A percentile compares a stretch with the other conserved stretches of the same genome.
Evolutionary conservation across 345 rosid species (phyloP).

Genomic region (Brassica incana): DNA sequence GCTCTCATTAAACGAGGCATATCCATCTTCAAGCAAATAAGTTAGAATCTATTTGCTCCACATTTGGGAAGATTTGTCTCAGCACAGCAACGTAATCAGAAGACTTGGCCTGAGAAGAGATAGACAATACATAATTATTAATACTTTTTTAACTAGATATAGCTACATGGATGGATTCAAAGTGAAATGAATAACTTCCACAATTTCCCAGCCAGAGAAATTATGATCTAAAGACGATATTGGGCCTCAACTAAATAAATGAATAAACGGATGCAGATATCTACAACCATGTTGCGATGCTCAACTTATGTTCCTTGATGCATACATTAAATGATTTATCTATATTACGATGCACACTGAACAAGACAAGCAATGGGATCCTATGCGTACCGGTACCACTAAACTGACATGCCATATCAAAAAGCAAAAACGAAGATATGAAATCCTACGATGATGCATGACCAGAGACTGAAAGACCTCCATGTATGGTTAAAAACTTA

Average conservation of each 20-base stretch:
- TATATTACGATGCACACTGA: background rate
- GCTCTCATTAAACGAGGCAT: background rate
- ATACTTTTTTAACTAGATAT: background rate
- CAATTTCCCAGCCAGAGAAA: background rate
- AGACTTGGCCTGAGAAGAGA: conserved; percentile 63
- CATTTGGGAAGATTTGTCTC: conserved; percentile 67
- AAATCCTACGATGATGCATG: conserved; percentile 1
- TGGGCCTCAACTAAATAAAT: background rate
- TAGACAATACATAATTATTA: conserved; percentile 13
- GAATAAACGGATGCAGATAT: conserved; percentile 1
- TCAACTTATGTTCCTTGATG: conserved; percentile 8
- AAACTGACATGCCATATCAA: conserved; percentile 1
- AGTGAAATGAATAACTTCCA: background rate
- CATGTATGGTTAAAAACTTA: conserved; percentile 43
- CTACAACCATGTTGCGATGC: background rate
- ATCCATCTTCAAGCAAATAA: conserved; percentile 44
- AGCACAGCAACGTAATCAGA: conserved; percentile 51
- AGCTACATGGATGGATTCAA: background rate
- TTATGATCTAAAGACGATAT: background rate
- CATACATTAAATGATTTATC: background rate
- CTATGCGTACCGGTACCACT: background rate
- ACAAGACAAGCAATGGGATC: conserved; percentile 1
- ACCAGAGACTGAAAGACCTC: conserved; percentile 1
- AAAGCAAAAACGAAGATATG: conserved; percentile 13
- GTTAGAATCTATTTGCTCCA: conserved; percentile 81